Percentiles rank a stretch among this genome's conserved stretches.
phyloP scores from a whole-genome alignment of 1,139 yeast genomes.

The Candida pseudocylindracea region DNA sequence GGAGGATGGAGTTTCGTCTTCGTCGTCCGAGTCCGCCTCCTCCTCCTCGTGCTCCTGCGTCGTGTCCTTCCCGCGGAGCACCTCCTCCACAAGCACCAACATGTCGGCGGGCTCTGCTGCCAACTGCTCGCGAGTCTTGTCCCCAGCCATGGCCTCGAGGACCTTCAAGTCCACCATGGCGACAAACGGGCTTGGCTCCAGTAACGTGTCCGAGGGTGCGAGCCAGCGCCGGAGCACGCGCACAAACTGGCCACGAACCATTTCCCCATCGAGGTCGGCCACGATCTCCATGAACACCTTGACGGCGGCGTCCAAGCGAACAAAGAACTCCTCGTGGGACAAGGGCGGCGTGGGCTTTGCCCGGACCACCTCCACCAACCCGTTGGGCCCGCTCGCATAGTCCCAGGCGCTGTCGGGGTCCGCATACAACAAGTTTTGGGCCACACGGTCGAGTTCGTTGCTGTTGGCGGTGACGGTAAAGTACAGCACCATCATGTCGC shows the following conservation, averaged over 20 bases:
- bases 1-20: constrained; percentile 1
- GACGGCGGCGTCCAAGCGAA: constrained; percentile 27
- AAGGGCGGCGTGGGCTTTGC: constrained; percentile 3
- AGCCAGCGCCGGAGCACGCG: constrained; percentile 39
- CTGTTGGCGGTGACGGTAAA: constrained; percentile 14
- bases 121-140: constrained; percentile 15
- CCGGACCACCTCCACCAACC: constrained; percentile 25
- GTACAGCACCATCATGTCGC: constrained; percentile 23
- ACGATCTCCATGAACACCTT: constrained; percentile 23
- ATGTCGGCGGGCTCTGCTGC: constrained; percentile 38
- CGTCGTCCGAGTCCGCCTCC: constrained; percentile 3
- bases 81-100: constrained; percentile 32
- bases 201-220: constrained; percentile 2
- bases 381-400: constrained; percentile 27
- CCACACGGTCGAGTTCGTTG: constrained; percentile 6
- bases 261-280: constrained; percentile 22
- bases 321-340: constrained; percentile 13
- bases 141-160: constrained; percentile 29
- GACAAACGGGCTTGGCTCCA: constrained; percentile 23
- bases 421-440: constrained; percentile 16
- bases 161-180: constrained; percentile 40
- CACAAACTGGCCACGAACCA: constrained; percentile 26
- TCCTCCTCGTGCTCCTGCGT: constrained; percentile 12
- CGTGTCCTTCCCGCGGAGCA: constrained; percentile 26
- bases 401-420: constrained; percentile 26